Percentiles rank a stretch among this genome's conserved stretches.
These are phyloP conservation scores for Cystofilobasidium ferigula DNA, from an alignment of 768 basidiomycete species.

Conservation along the genomic window DNA sequence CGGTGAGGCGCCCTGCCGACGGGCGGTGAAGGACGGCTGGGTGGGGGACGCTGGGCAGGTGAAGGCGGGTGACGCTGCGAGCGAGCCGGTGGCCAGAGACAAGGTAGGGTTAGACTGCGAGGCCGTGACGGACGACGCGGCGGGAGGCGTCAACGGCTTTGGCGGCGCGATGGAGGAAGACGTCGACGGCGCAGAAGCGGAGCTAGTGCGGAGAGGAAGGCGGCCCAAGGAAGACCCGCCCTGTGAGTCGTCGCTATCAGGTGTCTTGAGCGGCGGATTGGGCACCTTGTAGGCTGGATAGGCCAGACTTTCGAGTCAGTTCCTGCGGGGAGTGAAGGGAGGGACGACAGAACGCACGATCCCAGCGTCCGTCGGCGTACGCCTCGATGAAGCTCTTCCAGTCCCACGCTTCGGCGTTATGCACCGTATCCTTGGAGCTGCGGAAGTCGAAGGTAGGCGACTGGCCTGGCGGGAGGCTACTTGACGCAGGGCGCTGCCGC, in stretches of 20 bases:
- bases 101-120: no score
- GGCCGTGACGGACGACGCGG: not conserved
- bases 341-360: constrained; percentile 42
- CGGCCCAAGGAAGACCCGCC: constrained; percentile 40
- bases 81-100: no score
- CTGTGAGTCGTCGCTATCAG: not conserved
- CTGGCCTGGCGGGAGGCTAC: not conserved
- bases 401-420: constrained; percentile 37
- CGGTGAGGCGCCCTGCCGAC: constrained; percentile 25
- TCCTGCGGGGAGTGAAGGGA: not conserved
- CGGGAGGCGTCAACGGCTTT: constrained; percentile 7
- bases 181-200: constrained; percentile 16
- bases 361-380: constrained; percentile 68
- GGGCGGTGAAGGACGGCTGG: no score
- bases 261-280: constrained; percentile 7
- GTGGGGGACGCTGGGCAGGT: no score
- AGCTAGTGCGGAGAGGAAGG: constrained; percentile 43
- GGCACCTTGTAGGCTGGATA: constrained; percentile 16
- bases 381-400: constrained; percentile 69
- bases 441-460: not conserved
- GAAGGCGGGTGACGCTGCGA: no score
- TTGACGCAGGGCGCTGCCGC: not conserved
- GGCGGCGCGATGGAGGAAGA: constrained; percentile 4
- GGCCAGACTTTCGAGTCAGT: no score
- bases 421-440: not conserved